Evolutionary conservation across 176 grass and related monocot genomes (phyloP).

Genomic region (Aegilops bicornis): DNA sequence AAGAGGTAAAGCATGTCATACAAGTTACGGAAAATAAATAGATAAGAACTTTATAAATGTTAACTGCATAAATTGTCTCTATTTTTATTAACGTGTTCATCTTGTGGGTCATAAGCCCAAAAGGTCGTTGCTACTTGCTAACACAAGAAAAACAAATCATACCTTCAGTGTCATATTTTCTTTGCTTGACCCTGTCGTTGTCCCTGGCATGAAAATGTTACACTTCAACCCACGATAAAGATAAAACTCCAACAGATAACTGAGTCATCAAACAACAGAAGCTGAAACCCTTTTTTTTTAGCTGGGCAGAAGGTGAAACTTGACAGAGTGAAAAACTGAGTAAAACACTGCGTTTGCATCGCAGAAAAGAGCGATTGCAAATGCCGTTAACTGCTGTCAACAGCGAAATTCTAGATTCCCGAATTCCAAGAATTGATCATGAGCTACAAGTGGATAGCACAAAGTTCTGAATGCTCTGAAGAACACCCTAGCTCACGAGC

Average conservation of each 20-base stretch:
- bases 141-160: conserved; percentile 20
- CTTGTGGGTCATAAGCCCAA: conserved; percentile 1
- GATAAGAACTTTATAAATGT: not conserved
- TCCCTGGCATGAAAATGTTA: conserved; percentile 42
- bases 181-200: conserved; percentile 21
- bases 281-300: not conserved
- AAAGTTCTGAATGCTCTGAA: not conserved
- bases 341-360: not conserved
- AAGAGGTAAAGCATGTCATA: not conserved
- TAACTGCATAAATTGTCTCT: not conserved
- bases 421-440: not conserved
- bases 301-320: not conserved
- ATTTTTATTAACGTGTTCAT: not conserved
- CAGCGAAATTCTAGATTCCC: not conserved
- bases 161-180: conserved; percentile 57
- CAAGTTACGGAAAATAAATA: conserved; percentile 17
- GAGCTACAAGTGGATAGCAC: not conserved
- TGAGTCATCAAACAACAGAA: not conserved
- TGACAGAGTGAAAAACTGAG: conserved; percentile 10
- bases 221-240: conserved; percentile 8
- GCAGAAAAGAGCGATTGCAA: not conserved
- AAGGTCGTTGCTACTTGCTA: not conserved
- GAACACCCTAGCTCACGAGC: not conserved
- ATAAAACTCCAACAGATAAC: not conserved
- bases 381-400: not conserved